phyloP scores from a whole-genome alignment of 805 yeast genomes.

The Hanseniaspora taiwanica region DNA sequence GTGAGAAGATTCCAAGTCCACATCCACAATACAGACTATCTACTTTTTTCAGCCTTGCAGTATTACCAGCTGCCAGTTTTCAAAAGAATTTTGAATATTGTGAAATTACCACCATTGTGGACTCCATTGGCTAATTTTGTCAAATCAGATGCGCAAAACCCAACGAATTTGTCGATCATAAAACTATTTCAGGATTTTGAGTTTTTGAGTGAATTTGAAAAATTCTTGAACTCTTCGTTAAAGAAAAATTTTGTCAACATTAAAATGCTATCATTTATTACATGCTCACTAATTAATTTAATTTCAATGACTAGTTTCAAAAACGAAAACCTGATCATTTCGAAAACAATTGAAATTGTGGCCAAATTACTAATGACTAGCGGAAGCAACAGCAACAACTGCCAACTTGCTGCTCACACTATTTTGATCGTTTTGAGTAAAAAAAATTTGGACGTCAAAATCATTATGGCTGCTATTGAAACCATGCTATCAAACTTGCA shows the following conservation, averaged over 20 bases:
- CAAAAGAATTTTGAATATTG: slow-evolving; percentile 58
- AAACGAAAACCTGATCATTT: slow-evolving; percentile 38
- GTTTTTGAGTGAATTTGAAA: slow-evolving; percentile 52
- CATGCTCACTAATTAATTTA: slow-evolving; percentile 52
- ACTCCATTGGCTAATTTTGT: slow-evolving; percentile 59
- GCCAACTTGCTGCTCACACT: slow-evolving; percentile 76
- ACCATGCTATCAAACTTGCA: slow-evolving; percentile 39
- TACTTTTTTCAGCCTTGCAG: slow-evolving; percentile 67
- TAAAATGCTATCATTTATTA: slow-evolving; percentile 58
- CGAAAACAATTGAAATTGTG: slow-evolving; percentile 38
- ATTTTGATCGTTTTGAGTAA: slow-evolving; percentile 57
- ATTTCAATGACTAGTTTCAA: slow-evolving; percentile 39
- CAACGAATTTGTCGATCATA: slow-evolving; percentile 54
- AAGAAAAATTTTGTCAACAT: slow-evolving; percentile 19
- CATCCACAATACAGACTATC: slow-evolving; percentile 59
- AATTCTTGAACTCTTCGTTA: slow-evolving; percentile 32
- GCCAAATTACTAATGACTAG: slow-evolving; percentile 39
- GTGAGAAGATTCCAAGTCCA: slow-evolving; percentile 83
- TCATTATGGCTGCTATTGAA: slow-evolving; percentile 47
- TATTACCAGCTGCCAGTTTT: slow-evolving; percentile 66
- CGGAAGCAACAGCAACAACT: slow-evolving; percentile 31
- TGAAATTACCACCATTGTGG: slow-evolving; percentile 70
- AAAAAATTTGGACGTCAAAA: slow-evolving; percentile 22
- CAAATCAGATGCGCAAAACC: slow-evolving; percentile 39
- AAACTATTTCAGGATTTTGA: slow-evolving; percentile 63